Percentiles rank a stretch among this genome's conserved stretches.
Conservation (phyloP, 2,329 filamentous ascomycete species). For the Colletotrichum graminicola region DNA sequence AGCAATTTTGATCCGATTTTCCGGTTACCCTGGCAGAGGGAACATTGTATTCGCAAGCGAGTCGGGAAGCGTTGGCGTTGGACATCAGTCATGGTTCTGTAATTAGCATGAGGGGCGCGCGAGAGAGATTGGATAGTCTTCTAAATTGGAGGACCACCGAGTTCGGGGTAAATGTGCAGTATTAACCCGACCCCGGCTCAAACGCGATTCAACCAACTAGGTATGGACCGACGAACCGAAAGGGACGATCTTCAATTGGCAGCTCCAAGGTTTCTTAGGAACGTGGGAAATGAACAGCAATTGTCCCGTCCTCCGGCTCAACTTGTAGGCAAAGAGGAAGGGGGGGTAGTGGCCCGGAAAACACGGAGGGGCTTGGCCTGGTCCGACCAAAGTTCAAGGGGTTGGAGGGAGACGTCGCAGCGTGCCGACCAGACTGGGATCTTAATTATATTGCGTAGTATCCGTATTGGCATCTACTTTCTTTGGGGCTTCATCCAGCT, state of each 20-base stretch:
- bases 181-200: constrained; percentile 15
- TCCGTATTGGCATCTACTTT: background rate
- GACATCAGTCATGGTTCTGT: constrained; percentile 23
- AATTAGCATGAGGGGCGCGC: background rate
- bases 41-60: background rate
- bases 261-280: background rate
- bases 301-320: constrained; percentile 33
- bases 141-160: background rate
- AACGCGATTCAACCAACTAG: constrained; percentile 22
- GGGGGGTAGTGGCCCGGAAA: constrained; percentile 10
- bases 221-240: background rate
- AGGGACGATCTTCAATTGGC: too few species aligned
- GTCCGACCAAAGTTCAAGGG: background rate
- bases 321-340: constrained; percentile 22
- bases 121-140: background rate
- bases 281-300: background rate
- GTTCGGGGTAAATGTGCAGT: background rate
- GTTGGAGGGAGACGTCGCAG: background rate
- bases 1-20: constrained; percentile 1
- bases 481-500: constrained; percentile 16
- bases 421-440: background rate
- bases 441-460: constrained; percentile 20
- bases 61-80: constrained; percentile 21
- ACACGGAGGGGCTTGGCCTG: background rate
- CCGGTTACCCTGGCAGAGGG: background rate